phyloP scores from a whole-genome alignment of 1,284 basidiomycete species.

The Leccinum subrobustum region DNA sequence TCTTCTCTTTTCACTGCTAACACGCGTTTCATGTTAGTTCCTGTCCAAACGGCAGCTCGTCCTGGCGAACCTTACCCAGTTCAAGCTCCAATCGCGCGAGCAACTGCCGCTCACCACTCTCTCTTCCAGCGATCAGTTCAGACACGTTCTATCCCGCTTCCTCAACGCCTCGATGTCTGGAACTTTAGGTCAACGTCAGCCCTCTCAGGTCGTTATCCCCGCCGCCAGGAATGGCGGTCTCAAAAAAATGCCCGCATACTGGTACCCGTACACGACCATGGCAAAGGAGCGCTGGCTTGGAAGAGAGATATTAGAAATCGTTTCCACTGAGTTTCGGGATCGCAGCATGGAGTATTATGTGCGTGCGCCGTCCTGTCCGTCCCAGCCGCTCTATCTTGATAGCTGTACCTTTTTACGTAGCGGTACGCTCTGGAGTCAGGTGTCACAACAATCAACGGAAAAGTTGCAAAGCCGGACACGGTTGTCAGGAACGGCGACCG shows the following conservation, averaged over 20 bases:
- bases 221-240: slow-evolving; percentile 40
- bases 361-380: slow-evolving; percentile 34
- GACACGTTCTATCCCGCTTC: slow-evolving; percentile 50
- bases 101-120: slow-evolving; percentile 46
- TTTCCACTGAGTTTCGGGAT: slow-evolving; percentile 89
- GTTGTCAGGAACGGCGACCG: slow-evolving; percentile 87
- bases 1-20: background rate
- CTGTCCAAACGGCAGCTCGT: slow-evolving; percentile 31
- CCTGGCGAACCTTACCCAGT: slow-evolving; percentile 31
- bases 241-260: slow-evolving; percentile 74
- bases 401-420: slow-evolving; percentile 38
- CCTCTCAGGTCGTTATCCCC: slow-evolving; percentile 18
- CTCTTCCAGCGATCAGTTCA: slow-evolving; percentile 50
- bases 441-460: slow-evolving; percentile 91
- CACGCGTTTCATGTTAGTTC: slow-evolving; percentile 9
- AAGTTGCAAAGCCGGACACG: slow-evolving; percentile 75
- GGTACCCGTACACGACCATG: slow-evolving; percentile 87
- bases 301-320: slow-evolving; percentile 81
- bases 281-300: slow-evolving; percentile 90
- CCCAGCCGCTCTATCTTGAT: background rate
- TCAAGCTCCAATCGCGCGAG: slow-evolving; percentile 33
- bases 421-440: slow-evolving; percentile 92
- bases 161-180: slow-evolving; percentile 48
- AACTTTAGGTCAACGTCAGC: slow-evolving; percentile 19
- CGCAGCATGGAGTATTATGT: slow-evolving; percentile 92